Base-by-base conservation (phyloP, 2,329 filamentous ascomycete genomes). In the Cladophialophora bantiana region DNA sequence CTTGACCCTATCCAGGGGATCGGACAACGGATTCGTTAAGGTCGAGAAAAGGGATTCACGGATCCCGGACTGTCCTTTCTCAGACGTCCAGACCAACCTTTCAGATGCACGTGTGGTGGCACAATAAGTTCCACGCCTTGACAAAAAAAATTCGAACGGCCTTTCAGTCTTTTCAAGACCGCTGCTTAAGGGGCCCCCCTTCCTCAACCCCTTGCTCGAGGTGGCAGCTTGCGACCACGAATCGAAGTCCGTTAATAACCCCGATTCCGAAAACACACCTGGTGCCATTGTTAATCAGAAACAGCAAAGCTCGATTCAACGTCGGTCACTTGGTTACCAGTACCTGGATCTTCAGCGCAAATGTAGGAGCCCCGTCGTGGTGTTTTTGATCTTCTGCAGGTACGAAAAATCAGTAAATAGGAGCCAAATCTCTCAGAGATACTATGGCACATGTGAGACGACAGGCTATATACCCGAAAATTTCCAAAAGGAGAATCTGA, bases 391-490 rank as follows among this genome's bases (percentile, higher is more conserved):
- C 40, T 42, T 42, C 40, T n/a, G 40, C 40, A 42, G 40, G 13
- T 42, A 42, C 40, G 40, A 2, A 4, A 5, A 7, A 18, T 42
- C 15, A 42, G 40, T 13, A n/a, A 42, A 42, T 42, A n/a, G 40
- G 40, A 18, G 15, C 15, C 3, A 42, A 42, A 42, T 42, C 40
- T 42, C 40, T 42, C 40, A 13, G 40, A 18, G 40, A n/a, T 40
- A 13, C 36, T 13, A n/a, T 13, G 36, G 13, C 36, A 40, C 36
- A 40, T 40, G 26, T 40, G 36, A 40, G 36, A 40, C 7, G 7
- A 13, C 40, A 2, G 56, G 56, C 56, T 15, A 20, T 59, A 34
- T 34, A 59, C 15, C 31, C 56, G 5, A 59, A 12, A n/a, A 42
- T 42, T 18, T 36, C 36, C 56, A 45, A 45, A 59, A 9, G 5